Evolutionary conservation across 768 basidiomycete genomes (phyloP).

Genomic region (Tricholoma terreum): DNA sequence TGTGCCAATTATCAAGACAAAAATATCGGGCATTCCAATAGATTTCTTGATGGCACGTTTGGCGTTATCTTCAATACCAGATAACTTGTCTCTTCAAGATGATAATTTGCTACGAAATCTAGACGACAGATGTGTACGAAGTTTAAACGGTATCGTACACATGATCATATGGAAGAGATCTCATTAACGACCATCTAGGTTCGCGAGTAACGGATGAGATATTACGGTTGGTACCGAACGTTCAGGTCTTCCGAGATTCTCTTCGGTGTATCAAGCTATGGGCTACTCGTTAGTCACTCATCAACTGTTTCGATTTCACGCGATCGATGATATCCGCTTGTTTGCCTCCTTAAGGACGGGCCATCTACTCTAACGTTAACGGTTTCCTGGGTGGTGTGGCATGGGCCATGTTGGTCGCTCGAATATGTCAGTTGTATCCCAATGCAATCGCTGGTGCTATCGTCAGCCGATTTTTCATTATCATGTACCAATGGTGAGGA

Average conservation of each 20-base stretch:
- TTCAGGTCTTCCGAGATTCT: conserved; percentile 91
- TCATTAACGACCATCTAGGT: conserved; percentile 44
- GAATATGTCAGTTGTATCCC: conserved; percentile 98
- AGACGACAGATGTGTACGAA: conserved; percentile 92
- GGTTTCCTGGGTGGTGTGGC: conserved; percentile 98
- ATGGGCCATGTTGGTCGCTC: conserved; percentile 98
- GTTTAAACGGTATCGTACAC: conserved; percentile 71
- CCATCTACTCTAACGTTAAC: conserved; percentile 97
- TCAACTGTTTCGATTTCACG: neutral
- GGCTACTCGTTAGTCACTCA: conserved; percentile 76
- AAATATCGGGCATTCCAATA: conserved; percentile 87
- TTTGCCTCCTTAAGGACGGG: conserved; percentile 58
- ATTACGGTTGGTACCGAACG: conserved; percentile 89
- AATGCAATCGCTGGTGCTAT: conserved; percentile 92
- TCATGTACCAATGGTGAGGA: conserved; percentile 93
- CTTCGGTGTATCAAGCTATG: conserved; percentile 95
- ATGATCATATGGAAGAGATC: neutral
- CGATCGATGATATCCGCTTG: neutral
- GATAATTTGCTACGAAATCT: conserved; percentile 89
- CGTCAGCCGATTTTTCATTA: conserved; percentile 96
- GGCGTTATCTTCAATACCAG: conserved; percentile 83
- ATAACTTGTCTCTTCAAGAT: conserved; percentile 86
- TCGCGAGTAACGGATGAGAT: conserved; percentile 97
- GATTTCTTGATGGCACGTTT: conserved; percentile 94
- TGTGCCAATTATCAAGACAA: conserved; percentile 91